A percentile compares a stretch with the other conserved stretches of the same genome.
Conservation (phyloP, 2,329 filamentous ascomycete species). For the Neoarthrinium moseri region DNA sequence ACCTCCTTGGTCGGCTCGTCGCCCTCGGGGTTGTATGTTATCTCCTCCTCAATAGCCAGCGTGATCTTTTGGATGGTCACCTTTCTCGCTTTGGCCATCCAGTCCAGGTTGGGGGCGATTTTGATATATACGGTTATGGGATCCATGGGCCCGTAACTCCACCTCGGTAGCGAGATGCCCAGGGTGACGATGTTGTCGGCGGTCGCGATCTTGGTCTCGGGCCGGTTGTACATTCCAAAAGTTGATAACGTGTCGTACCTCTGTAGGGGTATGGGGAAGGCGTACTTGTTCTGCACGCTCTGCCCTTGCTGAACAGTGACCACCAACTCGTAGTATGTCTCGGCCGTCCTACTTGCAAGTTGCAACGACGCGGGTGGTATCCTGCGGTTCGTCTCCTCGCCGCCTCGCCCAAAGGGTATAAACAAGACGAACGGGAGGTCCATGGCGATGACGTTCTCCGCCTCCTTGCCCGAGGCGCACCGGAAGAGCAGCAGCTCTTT, state of each 20-base stretch:
- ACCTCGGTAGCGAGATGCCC: constrained; percentile 87
- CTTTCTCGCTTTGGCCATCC: constrained; percentile 84
- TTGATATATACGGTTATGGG: constrained; percentile 97
- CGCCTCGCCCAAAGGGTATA: constrained; percentile 89
- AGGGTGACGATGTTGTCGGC: constrained; percentile 89
- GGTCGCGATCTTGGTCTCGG: constrained; percentile 81
- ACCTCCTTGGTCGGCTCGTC: constrained; percentile 90
- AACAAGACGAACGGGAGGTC: constrained; percentile 96
- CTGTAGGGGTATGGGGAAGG: constrained; percentile 85
- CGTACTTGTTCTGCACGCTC: constrained; percentile 83
- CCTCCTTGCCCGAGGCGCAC: constrained; percentile 78
- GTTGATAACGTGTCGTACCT: constrained; percentile 96
- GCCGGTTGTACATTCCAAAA: constrained; percentile 99
- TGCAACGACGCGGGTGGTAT: constrained; percentile 92
- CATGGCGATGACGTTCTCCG: constrained; percentile 90
- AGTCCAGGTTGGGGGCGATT: constrained; percentile 86
- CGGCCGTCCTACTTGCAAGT: constrained; percentile 87
- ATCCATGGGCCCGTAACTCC: constrained; percentile 95
- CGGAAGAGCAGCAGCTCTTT: constrained; percentile 93
- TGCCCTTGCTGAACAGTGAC: constrained; percentile 93
- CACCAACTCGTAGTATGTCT: constrained; percentile 95
- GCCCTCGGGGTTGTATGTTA: constrained; percentile 97
- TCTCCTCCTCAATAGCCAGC: constrained; percentile 92
- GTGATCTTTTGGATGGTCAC: constrained; percentile 95
- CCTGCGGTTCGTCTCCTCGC: constrained; percentile 83